Evolutionary conservation across 495 filamentous ascomycete species (phyloP), one percentile per base, ranked within the genome.

Genomic region (Corynascus novoguineensis): DNA sequence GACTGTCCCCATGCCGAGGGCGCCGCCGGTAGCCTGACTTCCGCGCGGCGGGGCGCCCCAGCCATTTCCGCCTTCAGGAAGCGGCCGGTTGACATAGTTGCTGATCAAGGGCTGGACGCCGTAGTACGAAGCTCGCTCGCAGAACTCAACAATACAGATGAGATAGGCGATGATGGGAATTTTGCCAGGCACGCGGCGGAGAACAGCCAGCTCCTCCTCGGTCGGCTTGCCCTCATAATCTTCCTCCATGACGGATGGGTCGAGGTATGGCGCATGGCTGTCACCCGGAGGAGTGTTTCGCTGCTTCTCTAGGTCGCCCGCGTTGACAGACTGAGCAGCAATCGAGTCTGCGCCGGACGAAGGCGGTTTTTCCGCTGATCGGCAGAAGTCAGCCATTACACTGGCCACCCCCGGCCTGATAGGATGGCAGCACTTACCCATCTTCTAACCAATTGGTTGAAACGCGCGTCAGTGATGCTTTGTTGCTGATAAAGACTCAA

Each of bases 101-200:
- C 74, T 71, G 61, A 82, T 83, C 5, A 85, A 67, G 4, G 76
- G 77, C 50, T 80, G 72, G 0, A 79, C 68, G 44, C 81, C 81
- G 60, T 81, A 82, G 71, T 81, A 85, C 7, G 80, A 83, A 24
- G 79, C 80, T 57, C 81, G 71, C 69, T 85, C 82, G 59, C 78
- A 81, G 60, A 85, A 81, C 55, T 84, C 82, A 29, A 85, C 79
- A 0, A 80, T 55, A 59, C 82, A 86, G 31, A 85, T 75, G 2
- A 79, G 57, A 52, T 80, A 84, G 31, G 80, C 73, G 17, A 80
- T 70, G n/a, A 73, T 27, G 8, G 80, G 79, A 9, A 84, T 57
- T 3, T 48, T 72, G 45, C 75, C 83, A 12, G 83, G 72, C 15
- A 86, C 75, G 59, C 80, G 78, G 47, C 83, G 81, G 10, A 86